phyloP scores from a whole-genome alignment of 371 early-diverging fungal genomes.

The Mycotypha africana region DNA sequence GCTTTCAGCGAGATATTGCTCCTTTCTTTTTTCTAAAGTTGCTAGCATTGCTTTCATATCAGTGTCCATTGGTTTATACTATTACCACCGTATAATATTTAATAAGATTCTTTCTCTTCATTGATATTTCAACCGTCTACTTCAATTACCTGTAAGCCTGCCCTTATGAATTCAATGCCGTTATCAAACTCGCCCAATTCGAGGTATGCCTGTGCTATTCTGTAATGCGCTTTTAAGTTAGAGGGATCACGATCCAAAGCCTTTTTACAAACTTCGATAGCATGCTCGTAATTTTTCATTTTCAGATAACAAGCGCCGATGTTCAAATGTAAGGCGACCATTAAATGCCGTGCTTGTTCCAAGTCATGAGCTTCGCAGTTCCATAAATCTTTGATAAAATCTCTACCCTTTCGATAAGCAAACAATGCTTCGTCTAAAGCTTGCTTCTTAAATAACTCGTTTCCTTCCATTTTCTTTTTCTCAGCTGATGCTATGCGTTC shows the following conservation, averaged over 20 bases:
- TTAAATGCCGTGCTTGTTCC: slow-evolving; percentile 18
- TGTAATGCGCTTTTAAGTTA: slow-evolving; percentile 60
- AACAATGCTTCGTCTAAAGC: slow-evolving; percentile 23
- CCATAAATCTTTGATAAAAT: slow-evolving; percentile 35
- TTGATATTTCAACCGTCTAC: no score
- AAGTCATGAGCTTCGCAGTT: slow-evolving; percentile 33
- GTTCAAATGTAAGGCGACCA: slow-evolving; percentile 32
- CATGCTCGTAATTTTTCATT: slow-evolving; percentile 27
- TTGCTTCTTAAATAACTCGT: slow-evolving; percentile 38
- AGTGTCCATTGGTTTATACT: slow-evolving; percentile 15
- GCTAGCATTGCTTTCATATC: slow-evolving; percentile 8
- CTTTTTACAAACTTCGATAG: slow-evolving; percentile 38
- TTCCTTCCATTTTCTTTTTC: slow-evolving; percentile 52
- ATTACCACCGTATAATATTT: neutral
- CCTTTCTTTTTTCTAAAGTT: slow-evolving; percentile 7
- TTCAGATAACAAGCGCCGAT: slow-evolving; percentile 39
- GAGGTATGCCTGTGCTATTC: slow-evolving; percentile 53
- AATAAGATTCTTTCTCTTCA: no score
- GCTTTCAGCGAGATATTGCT: slow-evolving; percentile 5
- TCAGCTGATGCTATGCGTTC: slow-evolving; percentile 31
- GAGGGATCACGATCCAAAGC: slow-evolving; percentile 48
- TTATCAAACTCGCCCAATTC: slow-evolving; percentile 49
- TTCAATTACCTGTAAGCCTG: slow-evolving; percentile 44
- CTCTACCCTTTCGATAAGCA: slow-evolving; percentile 29
- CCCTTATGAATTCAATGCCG: slow-evolving; percentile 38